Evolutionary conservation across 257 asterid species (phyloP).

Genomic region (Cordia subcordata): DNA sequence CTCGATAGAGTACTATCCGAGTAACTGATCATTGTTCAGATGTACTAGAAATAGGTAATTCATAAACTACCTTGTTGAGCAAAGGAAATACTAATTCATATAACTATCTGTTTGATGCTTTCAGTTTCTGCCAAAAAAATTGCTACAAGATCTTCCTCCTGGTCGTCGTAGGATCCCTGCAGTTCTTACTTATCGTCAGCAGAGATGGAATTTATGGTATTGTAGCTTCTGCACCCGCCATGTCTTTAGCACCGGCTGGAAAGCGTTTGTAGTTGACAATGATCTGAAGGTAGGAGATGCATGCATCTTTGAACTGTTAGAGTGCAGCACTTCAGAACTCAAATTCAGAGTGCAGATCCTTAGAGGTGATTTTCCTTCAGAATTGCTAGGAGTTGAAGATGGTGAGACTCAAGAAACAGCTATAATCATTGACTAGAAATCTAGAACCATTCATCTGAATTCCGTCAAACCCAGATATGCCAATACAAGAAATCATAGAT

Average conservation of each 20-base stretch:
- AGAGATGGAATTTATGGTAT: constrained; percentile 32
- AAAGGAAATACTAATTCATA: too few species aligned
- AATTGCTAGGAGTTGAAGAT: too few species aligned
- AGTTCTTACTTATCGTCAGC: constrained; percentile 26
- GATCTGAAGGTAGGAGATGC: constrained; percentile 39
- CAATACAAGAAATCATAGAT: too few species aligned
- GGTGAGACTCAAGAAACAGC: too few species aligned
- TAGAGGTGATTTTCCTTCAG: too few species aligned
- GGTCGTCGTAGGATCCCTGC: constrained; percentile 9
- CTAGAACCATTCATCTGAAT: too few species aligned
- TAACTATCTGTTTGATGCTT: neutral
- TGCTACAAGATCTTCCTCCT: constrained; percentile 19
- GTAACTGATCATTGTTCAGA: too few species aligned
- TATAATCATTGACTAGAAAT: too few species aligned
- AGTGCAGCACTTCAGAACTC: constrained; percentile 4
- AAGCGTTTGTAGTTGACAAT: constrained; percentile 30
- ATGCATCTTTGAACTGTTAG: constrained; percentile 46
- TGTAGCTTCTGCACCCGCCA: neutral
- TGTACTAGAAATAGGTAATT: too few species aligned
- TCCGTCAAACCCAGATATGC: too few species aligned
- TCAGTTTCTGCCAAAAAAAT: constrained; percentile 17
- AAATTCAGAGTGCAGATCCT: constrained; percentile 33
- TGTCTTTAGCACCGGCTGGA: constrained; percentile 28
- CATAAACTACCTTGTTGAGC: too few species aligned
- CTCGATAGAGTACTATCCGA: too few species aligned